Conservation (phyloP, 805 yeast species). For the Cyberlindnera xylosilytica region DNA sequence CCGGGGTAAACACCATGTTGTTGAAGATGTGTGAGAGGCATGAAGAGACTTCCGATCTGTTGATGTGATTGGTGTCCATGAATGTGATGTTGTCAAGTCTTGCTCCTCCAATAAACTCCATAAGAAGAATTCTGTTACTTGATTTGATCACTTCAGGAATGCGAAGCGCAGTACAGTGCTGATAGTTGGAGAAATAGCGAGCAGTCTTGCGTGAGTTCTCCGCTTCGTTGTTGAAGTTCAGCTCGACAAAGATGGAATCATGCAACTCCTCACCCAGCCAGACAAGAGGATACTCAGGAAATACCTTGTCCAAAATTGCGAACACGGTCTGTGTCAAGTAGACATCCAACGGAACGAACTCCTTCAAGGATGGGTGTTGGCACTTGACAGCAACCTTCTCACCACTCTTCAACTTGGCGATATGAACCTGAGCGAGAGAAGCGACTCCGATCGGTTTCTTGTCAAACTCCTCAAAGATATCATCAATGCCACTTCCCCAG, state of each 20-base stretch:
- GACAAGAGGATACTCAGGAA: slow-evolving; percentile 89
- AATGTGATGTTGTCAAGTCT: slow-evolving; percentile 75
- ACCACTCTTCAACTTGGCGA: slow-evolving; percentile 58
- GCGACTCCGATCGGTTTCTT: slow-evolving; percentile 89
- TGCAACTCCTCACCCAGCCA: slow-evolving; percentile 97
- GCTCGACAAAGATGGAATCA: slow-evolving; percentile 81
- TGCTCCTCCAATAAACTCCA: slow-evolving; percentile 85
- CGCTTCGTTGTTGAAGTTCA: slow-evolving; percentile 87
- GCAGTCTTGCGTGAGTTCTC: slow-evolving; percentile 70
- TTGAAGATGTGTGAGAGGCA: slow-evolving; percentile 90
- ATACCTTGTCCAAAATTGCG: slow-evolving; percentile 64
- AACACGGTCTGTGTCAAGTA: slow-evolving; percentile 75
- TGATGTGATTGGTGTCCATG: slow-evolving; percentile 59
- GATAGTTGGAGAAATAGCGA: slow-evolving; percentile 56
- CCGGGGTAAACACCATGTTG: slow-evolving; percentile 92
- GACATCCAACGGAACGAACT: slow-evolving; percentile 89
- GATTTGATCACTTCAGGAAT: slow-evolving; percentile 74
- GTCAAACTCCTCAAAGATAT: slow-evolving; percentile 64
- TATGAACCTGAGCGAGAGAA: slow-evolving; percentile 93
- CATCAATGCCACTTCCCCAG: slow-evolving; percentile 56
- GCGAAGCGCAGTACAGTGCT: slow-evolving; percentile 66
- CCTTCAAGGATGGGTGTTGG: slow-evolving; percentile 85
- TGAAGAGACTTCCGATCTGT: slow-evolving; percentile 73
- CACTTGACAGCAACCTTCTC: slow-evolving; percentile 88
- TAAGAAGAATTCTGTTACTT: slow-evolving; percentile 66